These are phyloP conservation scores for Penicillium coffeae DNA, from an alignment of 495 filamentous ascomycete genomes.

Conservation along the genomic window DNA sequence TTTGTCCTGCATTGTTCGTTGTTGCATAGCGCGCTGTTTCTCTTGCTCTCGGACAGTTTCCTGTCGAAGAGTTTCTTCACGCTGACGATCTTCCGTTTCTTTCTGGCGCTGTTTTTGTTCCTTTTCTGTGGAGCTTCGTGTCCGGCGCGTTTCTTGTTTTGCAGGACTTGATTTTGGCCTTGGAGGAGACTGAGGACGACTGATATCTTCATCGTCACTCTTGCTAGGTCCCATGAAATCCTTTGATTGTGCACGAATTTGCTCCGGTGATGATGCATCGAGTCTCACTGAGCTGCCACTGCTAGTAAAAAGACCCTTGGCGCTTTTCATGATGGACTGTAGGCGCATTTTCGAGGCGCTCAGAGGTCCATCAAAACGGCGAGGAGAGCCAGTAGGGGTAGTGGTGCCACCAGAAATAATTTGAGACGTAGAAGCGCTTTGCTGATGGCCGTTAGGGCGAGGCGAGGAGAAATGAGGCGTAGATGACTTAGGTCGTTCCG, in stretches of 20 bases:
- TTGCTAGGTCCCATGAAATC: constrained; percentile 11
- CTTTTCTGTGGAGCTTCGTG: constrained; percentile 71
- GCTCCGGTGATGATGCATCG: constrained; percentile 48
- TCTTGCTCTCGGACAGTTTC: constrained; percentile 67
- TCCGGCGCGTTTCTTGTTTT: constrained; percentile 53
- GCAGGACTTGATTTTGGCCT: constrained; percentile 24
- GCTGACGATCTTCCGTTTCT: constrained; percentile 49
- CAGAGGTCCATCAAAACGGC: constrained; percentile 70
- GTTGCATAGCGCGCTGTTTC: constrained; percentile 47
- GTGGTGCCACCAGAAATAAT: constrained; percentile 48
- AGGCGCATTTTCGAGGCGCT: constrained; percentile 86
- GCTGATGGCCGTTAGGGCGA: constrained; percentile 51
- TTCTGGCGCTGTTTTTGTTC: constrained; percentile 61
- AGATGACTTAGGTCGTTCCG: constrained; percentile 42
- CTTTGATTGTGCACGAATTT: constrained; percentile 21
- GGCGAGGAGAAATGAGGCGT: constrained; percentile 42
- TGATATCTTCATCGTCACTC: constrained; percentile 7
- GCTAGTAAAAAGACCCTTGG: constrained; percentile 76
- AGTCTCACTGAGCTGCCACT: constrained; percentile 72
- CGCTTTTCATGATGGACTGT: constrained; percentile 81
- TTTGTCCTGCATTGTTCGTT: constrained; percentile 33
- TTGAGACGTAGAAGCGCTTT: constrained; percentile 62
- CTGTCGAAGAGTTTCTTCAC: constrained; percentile 49
- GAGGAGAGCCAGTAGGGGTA: constrained; percentile 69
- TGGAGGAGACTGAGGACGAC: constrained; percentile 12